phyloP scores from a whole-genome alignment of 768 basidiomycete genomes.

The Porpolomopsis calyptriformis region DNA sequence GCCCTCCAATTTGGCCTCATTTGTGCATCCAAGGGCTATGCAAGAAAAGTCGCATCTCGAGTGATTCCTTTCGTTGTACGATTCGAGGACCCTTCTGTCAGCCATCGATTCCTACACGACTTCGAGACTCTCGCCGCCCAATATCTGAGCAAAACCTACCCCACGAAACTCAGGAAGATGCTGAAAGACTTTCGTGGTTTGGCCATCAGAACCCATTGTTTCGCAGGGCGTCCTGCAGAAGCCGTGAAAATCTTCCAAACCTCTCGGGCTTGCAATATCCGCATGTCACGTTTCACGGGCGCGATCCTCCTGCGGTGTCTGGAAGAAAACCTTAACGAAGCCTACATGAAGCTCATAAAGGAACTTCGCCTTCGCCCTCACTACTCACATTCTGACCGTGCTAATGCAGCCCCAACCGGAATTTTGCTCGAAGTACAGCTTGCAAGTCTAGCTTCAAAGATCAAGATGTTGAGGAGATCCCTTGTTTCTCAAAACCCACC shows the following conservation, averaged over 20 bases:
- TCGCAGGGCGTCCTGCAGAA: slow-evolving; percentile 25
- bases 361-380: not conserved
- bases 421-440: slow-evolving; percentile 6
- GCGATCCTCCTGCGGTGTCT: slow-evolving; percentile 22
- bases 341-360: not conserved
- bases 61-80: slow-evolving; percentile 33
- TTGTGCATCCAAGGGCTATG: slow-evolving; percentile 31
- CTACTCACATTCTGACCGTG: not conserved
- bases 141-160: slow-evolving; percentile 14
- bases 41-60: slow-evolving; percentile 10
- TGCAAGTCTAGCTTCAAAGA: slow-evolving; percentile 8
- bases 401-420: not conserved
- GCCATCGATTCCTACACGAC: slow-evolving; percentile 30
- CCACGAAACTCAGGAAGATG: slow-evolving; percentile 8
- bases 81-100: slow-evolving; percentile 26
- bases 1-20: slow-evolving; percentile 24
- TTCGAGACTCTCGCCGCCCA: slow-evolving; percentile 17
- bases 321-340: slow-evolving; percentile 1
- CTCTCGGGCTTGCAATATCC: slow-evolving; percentile 18
- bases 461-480: not conserved
- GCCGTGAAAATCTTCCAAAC: slow-evolving; percentile 39
- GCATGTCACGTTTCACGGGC: slow-evolving; percentile 29
- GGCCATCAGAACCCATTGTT: slow-evolving; percentile 32
- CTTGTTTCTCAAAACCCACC: not conserved
- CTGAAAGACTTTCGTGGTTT: slow-evolving; percentile 21